A percentile compares a stretch with the other conserved stretches of the same genome.
phyloP scores from a whole-genome alignment of 495 filamentous ascomycete species.

The Antarctomyces pellizariae region DNA sequence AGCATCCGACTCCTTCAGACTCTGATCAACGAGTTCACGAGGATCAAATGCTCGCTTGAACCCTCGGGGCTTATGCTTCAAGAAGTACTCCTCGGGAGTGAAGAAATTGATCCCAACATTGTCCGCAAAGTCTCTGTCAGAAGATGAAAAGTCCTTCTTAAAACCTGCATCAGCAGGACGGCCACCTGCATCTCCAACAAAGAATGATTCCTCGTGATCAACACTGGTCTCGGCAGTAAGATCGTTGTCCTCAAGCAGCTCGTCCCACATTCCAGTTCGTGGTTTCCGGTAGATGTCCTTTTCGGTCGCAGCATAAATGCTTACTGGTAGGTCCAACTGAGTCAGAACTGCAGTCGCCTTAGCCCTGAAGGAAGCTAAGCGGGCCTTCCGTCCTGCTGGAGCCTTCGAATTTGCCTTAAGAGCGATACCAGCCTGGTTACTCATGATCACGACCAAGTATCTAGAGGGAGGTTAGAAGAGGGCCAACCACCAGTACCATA shows the following conservation, averaged over 20 bases:
- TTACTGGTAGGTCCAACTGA: slow-evolving; percentile 52
- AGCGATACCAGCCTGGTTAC: slow-evolving; percentile 67
- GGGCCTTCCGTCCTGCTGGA: slow-evolving; percentile 32
- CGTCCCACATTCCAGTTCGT: slow-evolving; percentile 69
- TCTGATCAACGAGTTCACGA: slow-evolving; percentile 20
- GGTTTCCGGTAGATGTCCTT: slow-evolving; percentile 73
- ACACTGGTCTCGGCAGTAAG: slow-evolving; percentile 34
- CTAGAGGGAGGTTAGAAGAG: slow-evolving; percentile 18
- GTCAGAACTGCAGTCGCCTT: slow-evolving; percentile 45
- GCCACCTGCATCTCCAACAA: slow-evolving; percentile 73
- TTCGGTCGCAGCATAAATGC: slow-evolving; percentile 63
- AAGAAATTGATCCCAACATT: slow-evolving; percentile 62
- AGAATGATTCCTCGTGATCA: slow-evolving; percentile 45
- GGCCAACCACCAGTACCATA: not conserved
- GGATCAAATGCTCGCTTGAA: slow-evolving; percentile 49
- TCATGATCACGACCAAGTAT: slow-evolving; percentile 58
- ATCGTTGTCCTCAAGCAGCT: slow-evolving; percentile 51
- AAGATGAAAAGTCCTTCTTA: slow-evolving; percentile 41
- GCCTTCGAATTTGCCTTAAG: slow-evolving; percentile 47
- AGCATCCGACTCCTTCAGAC: slow-evolving; percentile 6
- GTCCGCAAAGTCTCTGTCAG: slow-evolving; percentile 60
- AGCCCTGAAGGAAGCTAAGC: slow-evolving; percentile 53
- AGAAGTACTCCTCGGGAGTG: slow-evolving; percentile 83
- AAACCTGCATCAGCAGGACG: slow-evolving; percentile 12
- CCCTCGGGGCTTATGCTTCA: slow-evolving; percentile 33